Percentiles rank a stretch among this genome's conserved stretches.
phyloP scores from a whole-genome alignment of 805 yeast species.

The Lipomyces starkeyi region DNA sequence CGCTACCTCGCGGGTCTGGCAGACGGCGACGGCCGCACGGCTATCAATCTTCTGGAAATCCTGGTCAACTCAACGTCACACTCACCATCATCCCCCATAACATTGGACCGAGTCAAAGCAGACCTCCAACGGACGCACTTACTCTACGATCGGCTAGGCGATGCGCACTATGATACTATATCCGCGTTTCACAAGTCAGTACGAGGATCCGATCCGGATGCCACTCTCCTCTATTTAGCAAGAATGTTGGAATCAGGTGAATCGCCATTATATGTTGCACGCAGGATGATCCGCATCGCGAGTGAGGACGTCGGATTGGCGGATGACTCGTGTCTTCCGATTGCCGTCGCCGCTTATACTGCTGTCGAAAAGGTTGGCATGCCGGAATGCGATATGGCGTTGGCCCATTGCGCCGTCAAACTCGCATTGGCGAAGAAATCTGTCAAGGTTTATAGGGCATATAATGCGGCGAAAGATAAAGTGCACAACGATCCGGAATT shows the following conservation, averaged over 20 bases:
- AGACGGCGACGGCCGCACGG: conserved; percentile 88
- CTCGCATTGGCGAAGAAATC: conserved; percentile 85
- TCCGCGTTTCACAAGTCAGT: conserved; percentile 94
- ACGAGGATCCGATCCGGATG: conserved; percentile 89
- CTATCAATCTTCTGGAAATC: conserved; percentile 79
- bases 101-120: conserved; percentile 7
- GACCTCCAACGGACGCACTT: conserved; percentile 52
- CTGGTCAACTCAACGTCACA: not conserved
- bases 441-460: conserved; percentile 82
- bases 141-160: conserved; percentile 86
- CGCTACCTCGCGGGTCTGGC: conserved; percentile 74
- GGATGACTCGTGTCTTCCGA: conserved; percentile 83
- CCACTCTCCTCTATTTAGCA: conserved; percentile 83
- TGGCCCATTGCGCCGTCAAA: conserved; percentile 94
- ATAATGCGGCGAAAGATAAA: conserved; percentile 66
- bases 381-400: conserved; percentile 89
- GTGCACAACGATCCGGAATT: conserved; percentile 64
- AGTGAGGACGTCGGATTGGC: conserved; percentile 91
- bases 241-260: conserved; percentile 94
- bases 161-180: conserved; percentile 91
- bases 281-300: conserved; percentile 93
- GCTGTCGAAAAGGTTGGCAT: conserved; percentile 89
- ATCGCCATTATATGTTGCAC: conserved; percentile 84
- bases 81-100: conserved; percentile 41
- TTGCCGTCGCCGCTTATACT: conserved; percentile 83